phyloP scores from a whole-genome alignment of 2,329 filamentous ascomycete species.

The Pestalotiopsis fici region DNA sequence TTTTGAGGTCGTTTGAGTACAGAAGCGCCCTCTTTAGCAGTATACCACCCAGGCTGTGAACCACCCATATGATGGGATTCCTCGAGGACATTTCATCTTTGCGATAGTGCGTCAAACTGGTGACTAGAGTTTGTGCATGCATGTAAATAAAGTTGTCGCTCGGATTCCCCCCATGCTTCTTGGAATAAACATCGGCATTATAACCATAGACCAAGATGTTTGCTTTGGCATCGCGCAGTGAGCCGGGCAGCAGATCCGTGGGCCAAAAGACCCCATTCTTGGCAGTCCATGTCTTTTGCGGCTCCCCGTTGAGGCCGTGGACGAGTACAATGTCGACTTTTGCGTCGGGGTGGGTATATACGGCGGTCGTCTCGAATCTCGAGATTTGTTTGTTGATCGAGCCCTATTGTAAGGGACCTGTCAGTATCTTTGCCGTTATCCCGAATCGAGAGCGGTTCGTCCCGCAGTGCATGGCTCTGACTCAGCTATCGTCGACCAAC shows the following conservation, averaged over 20 bases:
- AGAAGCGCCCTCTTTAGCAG: conserved; percentile 70
- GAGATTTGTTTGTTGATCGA: conserved; percentile 50
- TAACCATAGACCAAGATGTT: conserved; percentile 75
- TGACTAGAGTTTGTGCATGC: conserved; percentile 70
- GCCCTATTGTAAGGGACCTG: conserved; percentile 33
- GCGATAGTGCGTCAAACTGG: conserved; percentile 63
- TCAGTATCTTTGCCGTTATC: neutral
- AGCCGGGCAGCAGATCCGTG: conserved; percentile 62
- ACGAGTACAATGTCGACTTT: conserved; percentile 69
- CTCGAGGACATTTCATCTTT: conserved; percentile 55
- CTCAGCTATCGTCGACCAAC: neutral
- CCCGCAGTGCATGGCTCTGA: conserved; percentile 6
- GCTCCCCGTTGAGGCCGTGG: conserved; percentile 69
- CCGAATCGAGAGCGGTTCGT: neutral
- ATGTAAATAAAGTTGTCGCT: conserved; percentile 70
- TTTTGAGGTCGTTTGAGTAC: conserved; percentile 63
- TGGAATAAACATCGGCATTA: conserved; percentile 65
- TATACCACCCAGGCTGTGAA: conserved; percentile 73
- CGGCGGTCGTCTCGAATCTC: conserved; percentile 60
- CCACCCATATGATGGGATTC: conserved; percentile 75
- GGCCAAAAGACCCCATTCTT: conserved; percentile 68
- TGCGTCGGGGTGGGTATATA: conserved; percentile 60
- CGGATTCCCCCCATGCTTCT: conserved; percentile 50
- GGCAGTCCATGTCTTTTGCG: conserved; percentile 63
- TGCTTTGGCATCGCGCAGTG: conserved; percentile 57